phyloP scores from a whole-genome alignment of 768 basidiomycete species.

The Suillus hirtellus region DNA sequence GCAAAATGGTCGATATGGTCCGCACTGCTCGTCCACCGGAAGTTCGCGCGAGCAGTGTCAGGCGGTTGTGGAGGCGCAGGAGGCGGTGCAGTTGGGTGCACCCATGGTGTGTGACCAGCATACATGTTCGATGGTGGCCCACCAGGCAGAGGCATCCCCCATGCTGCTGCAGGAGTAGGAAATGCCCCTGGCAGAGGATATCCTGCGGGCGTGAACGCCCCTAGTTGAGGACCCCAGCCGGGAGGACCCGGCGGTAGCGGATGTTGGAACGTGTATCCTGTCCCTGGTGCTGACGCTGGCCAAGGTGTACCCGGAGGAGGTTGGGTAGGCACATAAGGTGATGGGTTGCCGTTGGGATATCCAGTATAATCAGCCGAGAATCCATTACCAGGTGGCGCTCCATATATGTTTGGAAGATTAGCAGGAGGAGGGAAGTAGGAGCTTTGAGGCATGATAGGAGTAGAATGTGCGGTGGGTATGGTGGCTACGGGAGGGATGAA shows the following conservation, averaged over 20 bases:
- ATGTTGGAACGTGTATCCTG: slow-evolving; percentile 31
- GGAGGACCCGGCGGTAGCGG: slow-evolving; percentile 31
- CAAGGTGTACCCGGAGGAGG: slow-evolving; percentile 21
- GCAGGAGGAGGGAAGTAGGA: slow-evolving; percentile 35
- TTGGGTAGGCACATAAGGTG: slow-evolving; percentile 28
- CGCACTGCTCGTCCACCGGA: slow-evolving; percentile 32
- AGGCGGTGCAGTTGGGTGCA: slow-evolving; percentile 24
- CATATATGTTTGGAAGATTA: slow-evolving; percentile 27
- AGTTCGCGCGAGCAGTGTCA: slow-evolving; percentile 28
- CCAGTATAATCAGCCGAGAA: slow-evolving; percentile 35
- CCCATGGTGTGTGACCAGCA: slow-evolving; percentile 28
- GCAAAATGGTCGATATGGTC: slow-evolving; percentile 38
- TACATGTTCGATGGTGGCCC: slow-evolving; percentile 20
- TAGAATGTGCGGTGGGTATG: slow-evolving; percentile 28
- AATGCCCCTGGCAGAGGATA: slow-evolving; percentile 7
- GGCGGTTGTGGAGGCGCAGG: slow-evolving; percentile 20
- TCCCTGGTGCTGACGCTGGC: slow-evolving; percentile 17
- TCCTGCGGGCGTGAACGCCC: not conserved
- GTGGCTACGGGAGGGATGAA: slow-evolving; percentile 39
- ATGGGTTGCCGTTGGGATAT: slow-evolving; percentile 27
- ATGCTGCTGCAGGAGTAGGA: slow-evolving; percentile 28
- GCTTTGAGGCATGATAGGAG: slow-evolving; percentile 30
- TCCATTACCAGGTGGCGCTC: slow-evolving; percentile 12
- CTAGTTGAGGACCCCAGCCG: slow-evolving; percentile 22
- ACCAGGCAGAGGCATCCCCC: slow-evolving; percentile 21